Conservation (phyloP, 176 grass and related monocot genomes). For the Leersia perrieri region DNA sequence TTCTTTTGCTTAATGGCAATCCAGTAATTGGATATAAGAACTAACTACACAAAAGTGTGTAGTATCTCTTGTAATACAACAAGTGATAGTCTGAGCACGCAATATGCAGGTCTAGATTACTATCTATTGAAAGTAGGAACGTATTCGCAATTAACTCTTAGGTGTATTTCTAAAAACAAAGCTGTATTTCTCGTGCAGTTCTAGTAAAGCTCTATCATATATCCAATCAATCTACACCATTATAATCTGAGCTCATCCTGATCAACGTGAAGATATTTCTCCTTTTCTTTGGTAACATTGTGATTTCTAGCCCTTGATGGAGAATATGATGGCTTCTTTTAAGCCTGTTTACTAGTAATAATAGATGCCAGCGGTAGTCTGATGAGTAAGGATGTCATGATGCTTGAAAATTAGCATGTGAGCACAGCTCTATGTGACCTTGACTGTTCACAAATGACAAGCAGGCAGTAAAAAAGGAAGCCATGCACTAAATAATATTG, state of each 20-base stretch:
- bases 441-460: background rate
- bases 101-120: background rate
- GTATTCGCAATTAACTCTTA: background rate
- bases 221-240: background rate
- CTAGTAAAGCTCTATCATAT: background rate
- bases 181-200: background rate
- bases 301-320: background rate
- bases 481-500: background rate
- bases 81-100: background rate
- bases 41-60: background rate
- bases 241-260: background rate
- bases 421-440: background rate
- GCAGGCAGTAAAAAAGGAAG: background rate
- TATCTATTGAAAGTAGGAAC: background rate
- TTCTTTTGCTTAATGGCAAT: background rate
- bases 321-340: background rate
- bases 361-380: background rate
- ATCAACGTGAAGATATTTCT: background rate
- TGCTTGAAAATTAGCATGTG: background rate
- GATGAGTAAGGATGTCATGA: background rate
- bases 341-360: background rate
- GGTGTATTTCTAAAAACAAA: background rate
- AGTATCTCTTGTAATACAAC: background rate
- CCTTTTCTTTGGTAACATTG: background rate
- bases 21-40: background rate